Evolutionary conservation across 257 asterid genomes (phyloP).

Genomic region (Primulina tabacum): DNA sequence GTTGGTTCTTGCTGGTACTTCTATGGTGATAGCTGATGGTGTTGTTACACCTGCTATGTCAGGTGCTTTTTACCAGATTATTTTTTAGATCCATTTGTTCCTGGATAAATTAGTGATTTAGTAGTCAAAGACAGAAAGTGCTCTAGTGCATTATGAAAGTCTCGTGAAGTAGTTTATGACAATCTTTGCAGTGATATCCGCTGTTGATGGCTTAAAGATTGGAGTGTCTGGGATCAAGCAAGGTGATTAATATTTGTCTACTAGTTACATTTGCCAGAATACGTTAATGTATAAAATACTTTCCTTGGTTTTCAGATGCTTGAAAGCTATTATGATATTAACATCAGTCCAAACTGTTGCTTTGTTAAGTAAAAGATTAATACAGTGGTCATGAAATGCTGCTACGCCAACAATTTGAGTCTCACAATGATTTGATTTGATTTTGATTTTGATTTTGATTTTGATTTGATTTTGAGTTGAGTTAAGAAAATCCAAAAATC

Average conservation of each 20-base stretch:
- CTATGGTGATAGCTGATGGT: conserved; percentile 73
- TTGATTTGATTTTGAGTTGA: not conserved
- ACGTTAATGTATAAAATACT: not conserved
- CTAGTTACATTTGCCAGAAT: conserved; percentile 16
- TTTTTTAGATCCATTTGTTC: conserved; percentile 18
- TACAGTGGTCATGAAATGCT: not conserved
- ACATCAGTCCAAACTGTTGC: conserved; percentile 17
- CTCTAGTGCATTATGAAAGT: not conserved
- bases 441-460: not conserved
- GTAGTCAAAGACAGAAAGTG: conserved; percentile 22
- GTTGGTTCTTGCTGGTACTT: conserved; percentile 98
- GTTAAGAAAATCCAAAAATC: too few relatives aligned
- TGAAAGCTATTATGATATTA: conserved; percentile 8
- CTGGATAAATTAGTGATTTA: conserved; percentile 22
- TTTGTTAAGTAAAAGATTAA: not conserved
- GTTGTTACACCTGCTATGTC: conserved; percentile 67
- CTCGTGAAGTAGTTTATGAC: conserved; percentile 23
- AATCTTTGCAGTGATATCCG: conserved; percentile 77
- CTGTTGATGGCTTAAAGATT: conserved; percentile 91
- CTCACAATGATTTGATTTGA: not conserved
- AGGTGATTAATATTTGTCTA: conserved; percentile 47
- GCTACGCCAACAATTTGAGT: not conserved
- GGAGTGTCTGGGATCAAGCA: conserved; percentile 73
- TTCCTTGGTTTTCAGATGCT: conserved; percentile 24
- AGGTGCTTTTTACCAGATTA: conserved; percentile 37